Conservation (phyloP, 2,329 filamentous ascomycete genomes). For the Penicillium nordicum region DNA sequence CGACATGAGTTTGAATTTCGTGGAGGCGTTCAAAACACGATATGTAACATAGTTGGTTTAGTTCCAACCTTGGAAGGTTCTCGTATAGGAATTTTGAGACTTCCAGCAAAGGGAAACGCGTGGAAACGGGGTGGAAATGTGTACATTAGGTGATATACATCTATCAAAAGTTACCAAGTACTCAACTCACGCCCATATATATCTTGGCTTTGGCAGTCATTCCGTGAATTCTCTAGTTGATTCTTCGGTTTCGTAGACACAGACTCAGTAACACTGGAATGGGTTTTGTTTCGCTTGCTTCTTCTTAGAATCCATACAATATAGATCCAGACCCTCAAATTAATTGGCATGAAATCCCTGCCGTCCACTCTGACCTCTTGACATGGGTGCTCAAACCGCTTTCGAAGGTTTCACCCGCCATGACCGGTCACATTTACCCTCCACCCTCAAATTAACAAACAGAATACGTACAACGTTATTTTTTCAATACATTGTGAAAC, state of each 20-base stretch:
- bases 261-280: too few species aligned
- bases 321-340: neutral
- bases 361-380: neutral
- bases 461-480: neutral
- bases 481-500: neutral
- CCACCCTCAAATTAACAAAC: neutral
- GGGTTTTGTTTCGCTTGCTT: too few species aligned
- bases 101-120: neutral
- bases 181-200: neutral
- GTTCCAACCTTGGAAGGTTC: neutral
- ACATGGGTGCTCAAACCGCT: neutral
- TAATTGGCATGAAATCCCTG: neutral
- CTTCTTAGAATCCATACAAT: neutral
- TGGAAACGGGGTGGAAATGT: neutral
- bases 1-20: conserved; percentile 6
- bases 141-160: neutral
- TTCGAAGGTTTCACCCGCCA: neutral
- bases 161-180: neutral
- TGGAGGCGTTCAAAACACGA: conserved; percentile 15
- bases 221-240: neutral
- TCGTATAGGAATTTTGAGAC: neutral
- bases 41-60: conserved; percentile 13
- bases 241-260: neutral
- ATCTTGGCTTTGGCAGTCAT: neutral
- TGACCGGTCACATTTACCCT: neutral